Percentiles rank a stretch among this genome's conserved stretches.
Conservation (phyloP, 1,139 yeast genomes). For the Suhomyces ambrosiae region DNA sequence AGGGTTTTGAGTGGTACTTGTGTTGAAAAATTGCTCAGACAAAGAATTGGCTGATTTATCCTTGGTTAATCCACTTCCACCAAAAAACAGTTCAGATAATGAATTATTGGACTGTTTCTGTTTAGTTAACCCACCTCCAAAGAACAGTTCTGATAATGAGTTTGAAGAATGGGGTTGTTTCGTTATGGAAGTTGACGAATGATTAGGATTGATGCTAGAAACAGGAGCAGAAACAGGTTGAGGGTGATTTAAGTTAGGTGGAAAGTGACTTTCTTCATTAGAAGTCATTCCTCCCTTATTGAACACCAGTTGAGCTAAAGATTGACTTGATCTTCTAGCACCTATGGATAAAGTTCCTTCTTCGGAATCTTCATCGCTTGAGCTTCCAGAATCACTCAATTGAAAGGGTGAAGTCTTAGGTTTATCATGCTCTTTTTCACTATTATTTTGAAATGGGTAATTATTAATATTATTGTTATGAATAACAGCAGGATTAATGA, state of each 20-base stretch:
- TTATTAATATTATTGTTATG: constrained; percentile 17
- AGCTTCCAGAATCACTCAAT: constrained; percentile 20
- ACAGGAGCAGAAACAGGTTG: constrained; percentile 34
- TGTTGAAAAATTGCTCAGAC: constrained; percentile 12
- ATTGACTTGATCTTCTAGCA: constrained; percentile 45
- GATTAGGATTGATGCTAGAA: constrained; percentile 35
- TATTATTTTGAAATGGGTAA: constrained; percentile 4
- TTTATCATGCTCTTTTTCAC: constrained; percentile 1
- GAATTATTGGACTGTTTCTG: constrained; percentile 47
- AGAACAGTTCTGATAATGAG: constrained; percentile 39
- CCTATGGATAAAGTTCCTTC: constrained; percentile 42
- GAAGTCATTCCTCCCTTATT: constrained; percentile 29
- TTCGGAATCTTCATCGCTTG: constrained; percentile 26
- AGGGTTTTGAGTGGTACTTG: constrained; percentile 3
- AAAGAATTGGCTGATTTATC: constrained; percentile 43
- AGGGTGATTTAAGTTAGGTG: constrained; percentile 23
- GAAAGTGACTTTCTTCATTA: constrained; percentile 21
- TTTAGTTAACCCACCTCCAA: constrained; percentile 30
- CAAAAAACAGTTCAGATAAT: constrained; percentile 38
- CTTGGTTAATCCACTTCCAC: constrained; percentile 29
- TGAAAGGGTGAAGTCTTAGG: constrained; percentile 13
- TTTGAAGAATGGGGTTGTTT: constrained; percentile 48
- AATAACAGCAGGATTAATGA: constrained; percentile 26
- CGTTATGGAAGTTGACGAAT: constrained; percentile 38
- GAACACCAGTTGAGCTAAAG: constrained; percentile 51